phyloP scores from a whole-genome alignment of 73 alveolate species.

The Paramecium bursaria region DNA sequence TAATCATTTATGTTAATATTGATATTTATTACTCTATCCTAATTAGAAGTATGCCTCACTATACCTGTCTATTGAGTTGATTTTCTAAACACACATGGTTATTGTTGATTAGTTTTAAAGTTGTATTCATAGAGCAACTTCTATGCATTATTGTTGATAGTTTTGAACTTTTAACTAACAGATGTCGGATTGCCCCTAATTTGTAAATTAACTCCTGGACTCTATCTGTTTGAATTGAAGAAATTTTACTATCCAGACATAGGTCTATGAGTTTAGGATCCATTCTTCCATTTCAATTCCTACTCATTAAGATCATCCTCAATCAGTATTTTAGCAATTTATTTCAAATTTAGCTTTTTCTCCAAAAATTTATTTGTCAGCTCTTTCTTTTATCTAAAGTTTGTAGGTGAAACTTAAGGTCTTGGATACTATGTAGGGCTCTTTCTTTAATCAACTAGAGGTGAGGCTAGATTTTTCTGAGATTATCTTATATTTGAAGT shows the following conservation, averaged over 20 bases:
- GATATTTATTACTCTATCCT: background rate
- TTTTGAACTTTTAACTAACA: too few relatives aligned
- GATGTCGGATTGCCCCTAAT: background rate
- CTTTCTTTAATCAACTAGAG: too few relatives aligned
- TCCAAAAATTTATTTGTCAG: too few relatives aligned
- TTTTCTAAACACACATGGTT: too few relatives aligned
- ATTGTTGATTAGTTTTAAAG: too few relatives aligned
- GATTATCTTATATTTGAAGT: too few relatives aligned
- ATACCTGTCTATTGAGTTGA: slow-evolving; percentile 2
- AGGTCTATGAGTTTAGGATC: slow-evolving; percentile 41
- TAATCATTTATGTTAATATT: background rate
- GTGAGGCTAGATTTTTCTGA: too few relatives aligned
- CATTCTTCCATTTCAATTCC: slow-evolving; percentile 50
- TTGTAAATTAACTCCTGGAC: background rate
- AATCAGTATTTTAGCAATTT: slow-evolving; percentile 22
- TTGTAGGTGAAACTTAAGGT: too few relatives aligned
- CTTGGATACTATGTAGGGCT: too few relatives aligned
- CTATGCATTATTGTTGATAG: too few relatives aligned
- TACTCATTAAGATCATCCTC: background rate
- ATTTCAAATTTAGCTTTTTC: slow-evolving; percentile 15
- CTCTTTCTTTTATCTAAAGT: too few relatives aligned
- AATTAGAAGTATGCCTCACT: slow-evolving; percentile 24
- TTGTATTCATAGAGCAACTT: too few relatives aligned
- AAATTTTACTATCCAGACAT: slow-evolving; percentile 48
- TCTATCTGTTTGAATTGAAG: slow-evolving; percentile 44